Evolutionary conservation across 192 early-diverging fungal genomes (phyloP), one percentile per base, ranked within the genome.

Genomic region (Backusella liffmaniae): DNA sequence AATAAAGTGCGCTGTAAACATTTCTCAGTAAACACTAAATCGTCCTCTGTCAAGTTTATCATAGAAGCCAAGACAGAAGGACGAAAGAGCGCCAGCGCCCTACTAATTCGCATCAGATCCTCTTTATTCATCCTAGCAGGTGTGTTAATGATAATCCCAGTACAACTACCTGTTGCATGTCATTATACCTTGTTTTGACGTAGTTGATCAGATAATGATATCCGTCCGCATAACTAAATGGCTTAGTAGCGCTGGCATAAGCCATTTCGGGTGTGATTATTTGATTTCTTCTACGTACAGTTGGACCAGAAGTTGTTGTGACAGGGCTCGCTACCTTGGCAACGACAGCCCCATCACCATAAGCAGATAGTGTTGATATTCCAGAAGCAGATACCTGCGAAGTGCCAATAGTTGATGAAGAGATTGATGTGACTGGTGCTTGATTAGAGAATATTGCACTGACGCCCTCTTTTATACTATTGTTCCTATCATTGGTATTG

Each of bases 21-120:
- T 79, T 97, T 96, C 83, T 98, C 97, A 92, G 95, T 96, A 75
- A 97, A 97, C 26, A 97, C 84, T 78, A 98, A 86, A 78, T 98
- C 97, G 51, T 97, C 95, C 70, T 93, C 93, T 2, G 95, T 94
- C 77, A 98, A 80, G 78, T 97, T 94, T 92, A 96, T 96, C 83
- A 97, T 94, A 69, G 93, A 87, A 1, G 97, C 96, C 77, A 98
- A 93, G 73, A 97, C 94, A 18, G 94, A 95, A 51, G 97, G 97
- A n/a, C 97, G 89, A 82, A 97, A 97, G 76, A 92, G 90, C 44
- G 95, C 94, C 81, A 98, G 88, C 15, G 95, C 94, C 18, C 93
- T 89, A 82, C 94, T 94, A 70, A 98, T 95, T n/a, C 95, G 88
- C 88, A 96, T 92, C 67, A 96, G 90, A 79, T 97, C 93, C 23